phyloP scores from a whole-genome alignment of 495 filamentous ascomycete species.

The Xylaria nigripes region DNA sequence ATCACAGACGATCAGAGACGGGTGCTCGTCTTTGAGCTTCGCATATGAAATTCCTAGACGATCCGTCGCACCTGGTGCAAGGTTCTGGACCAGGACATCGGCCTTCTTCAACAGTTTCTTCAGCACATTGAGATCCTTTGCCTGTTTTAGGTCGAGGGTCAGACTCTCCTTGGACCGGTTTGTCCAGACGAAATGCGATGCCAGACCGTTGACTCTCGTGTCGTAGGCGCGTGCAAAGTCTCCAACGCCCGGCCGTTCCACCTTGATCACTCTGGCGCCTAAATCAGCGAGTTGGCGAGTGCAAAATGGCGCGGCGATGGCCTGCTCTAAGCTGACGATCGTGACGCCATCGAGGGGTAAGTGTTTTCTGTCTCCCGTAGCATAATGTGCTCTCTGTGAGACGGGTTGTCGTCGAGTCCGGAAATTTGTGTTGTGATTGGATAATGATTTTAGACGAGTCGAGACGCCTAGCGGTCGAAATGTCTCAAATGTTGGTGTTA shows the following conservation, averaged over 20 bases:
- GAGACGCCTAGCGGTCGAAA: not conserved
- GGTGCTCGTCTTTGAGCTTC: slow-evolving; percentile 31
- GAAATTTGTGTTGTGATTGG: not conserved
- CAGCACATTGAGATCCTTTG: slow-evolving; percentile 32
- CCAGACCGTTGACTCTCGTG: slow-evolving; percentile 36
- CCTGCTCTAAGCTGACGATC: slow-evolving; percentile 46
- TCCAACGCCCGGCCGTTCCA: slow-evolving; percentile 41
- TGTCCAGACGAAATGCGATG: slow-evolving; percentile 47
- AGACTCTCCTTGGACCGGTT: slow-evolving; percentile 47
- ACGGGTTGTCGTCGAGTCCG: not conserved
- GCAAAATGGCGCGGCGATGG: slow-evolving; percentile 46
- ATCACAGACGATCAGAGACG: slow-evolving; percentile 44
- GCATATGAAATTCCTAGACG: slow-evolving; percentile 41
- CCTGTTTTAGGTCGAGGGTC: slow-evolving; percentile 39
- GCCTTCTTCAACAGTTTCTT: slow-evolving; percentile 38
- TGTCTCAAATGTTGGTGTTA: not conserved
- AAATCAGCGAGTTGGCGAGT: slow-evolving; percentile 46
- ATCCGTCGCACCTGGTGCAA: slow-evolving; percentile 41
- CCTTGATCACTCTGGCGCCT: slow-evolving; percentile 46
- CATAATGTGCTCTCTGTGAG: not conserved
- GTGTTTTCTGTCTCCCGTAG: slow-evolving; percentile 23
- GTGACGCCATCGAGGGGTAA: slow-evolving; percentile 40
- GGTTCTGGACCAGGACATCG: slow-evolving; percentile 46
- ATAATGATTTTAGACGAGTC: not conserved
- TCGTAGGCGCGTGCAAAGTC: slow-evolving; percentile 47